These are phyloP conservation scores for Paralagenidium karlingii DNA, from an alignment of 352 stramenopile species.

Conservation along the genomic window DNA sequence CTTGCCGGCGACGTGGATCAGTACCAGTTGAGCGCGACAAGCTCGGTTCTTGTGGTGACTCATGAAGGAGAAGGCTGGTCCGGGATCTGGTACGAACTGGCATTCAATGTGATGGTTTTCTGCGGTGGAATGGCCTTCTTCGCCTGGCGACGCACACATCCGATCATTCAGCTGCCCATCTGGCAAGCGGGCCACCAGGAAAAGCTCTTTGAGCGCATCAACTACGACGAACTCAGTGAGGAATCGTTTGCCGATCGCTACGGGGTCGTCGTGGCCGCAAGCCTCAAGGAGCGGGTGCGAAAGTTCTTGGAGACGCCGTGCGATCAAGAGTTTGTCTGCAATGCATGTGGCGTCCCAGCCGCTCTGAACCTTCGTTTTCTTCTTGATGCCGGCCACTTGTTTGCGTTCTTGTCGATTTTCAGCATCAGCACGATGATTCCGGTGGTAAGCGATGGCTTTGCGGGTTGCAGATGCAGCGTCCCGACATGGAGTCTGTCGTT, in stretches of 20 bases:
- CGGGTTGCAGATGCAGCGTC: too few species aligned
- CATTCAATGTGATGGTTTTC: slow-evolving; percentile 49
- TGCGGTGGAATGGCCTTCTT: slow-evolving; percentile 40
- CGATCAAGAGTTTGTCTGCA: slow-evolving; percentile 37
- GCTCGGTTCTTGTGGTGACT: slow-evolving; percentile 39
- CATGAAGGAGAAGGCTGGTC: slow-evolving; percentile 37
- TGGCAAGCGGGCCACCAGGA: slow-evolving; percentile 34
- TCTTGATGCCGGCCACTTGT: slow-evolving; percentile 45
- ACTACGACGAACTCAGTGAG: slow-evolving; percentile 42
- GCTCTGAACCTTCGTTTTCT: slow-evolving; percentile 57
- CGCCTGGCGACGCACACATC: slow-evolving; percentile 35
- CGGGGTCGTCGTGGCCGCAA: slow-evolving; percentile 21
- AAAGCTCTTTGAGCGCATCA: slow-evolving; percentile 57
- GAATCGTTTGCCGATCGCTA: slow-evolving; percentile 31
- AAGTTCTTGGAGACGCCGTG: slow-evolving; percentile 31
- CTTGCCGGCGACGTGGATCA: slow-evolving; percentile 17
- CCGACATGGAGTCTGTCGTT: background rate
- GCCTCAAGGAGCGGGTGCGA: slow-evolving; percentile 22
- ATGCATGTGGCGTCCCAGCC: slow-evolving; percentile 52
- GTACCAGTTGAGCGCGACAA: slow-evolving; percentile 32
- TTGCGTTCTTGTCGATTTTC: slow-evolving; percentile 46
- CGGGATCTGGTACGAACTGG: slow-evolving; percentile 52
- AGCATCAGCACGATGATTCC: slow-evolving; percentile 55
- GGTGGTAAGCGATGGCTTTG: slow-evolving; percentile 30
- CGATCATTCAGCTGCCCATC: slow-evolving; percentile 30